Evolutionary conservation across 176 grass and related monocot species (phyloP), one percentile per base, ranked within the genome.

Genomic region (Secale cereale): DNA sequence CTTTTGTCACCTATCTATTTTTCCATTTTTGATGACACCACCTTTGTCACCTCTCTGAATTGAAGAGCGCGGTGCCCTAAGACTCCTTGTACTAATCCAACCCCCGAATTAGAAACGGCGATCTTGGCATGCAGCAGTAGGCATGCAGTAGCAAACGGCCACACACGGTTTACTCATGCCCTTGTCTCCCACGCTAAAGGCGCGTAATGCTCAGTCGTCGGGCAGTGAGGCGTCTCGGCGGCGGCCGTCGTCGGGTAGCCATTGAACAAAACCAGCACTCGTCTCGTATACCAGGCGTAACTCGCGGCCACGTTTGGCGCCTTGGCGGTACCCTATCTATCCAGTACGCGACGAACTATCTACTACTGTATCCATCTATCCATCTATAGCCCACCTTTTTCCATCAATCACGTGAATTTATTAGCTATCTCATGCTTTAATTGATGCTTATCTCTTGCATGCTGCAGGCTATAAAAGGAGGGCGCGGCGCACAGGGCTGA

Each of bases 401-500:
- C 65, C 65, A 57, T 80, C 45, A 84, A 43, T 25, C 67, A 57
- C 48, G 71, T 43, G 59, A 36, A 22, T 56, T 82, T 50, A 75
- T 22, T 75, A 27, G 28, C 73, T 50, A 50, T 50, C 46, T 50
- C 2, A 6, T 50, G 52, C 52, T 8, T 22, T 56, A 20, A 56
- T 74, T n/a, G 22, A 26, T 69, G 59, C 65, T 65, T 45, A 27
- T 26, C 28, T 90, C 19, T 73, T 68, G 65, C 84, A 59, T 33
- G 43, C 27, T 15, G 29, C 67, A 87, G 79, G 78, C 48, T 77
- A 89, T 81, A 89, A 61, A 48, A 31, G 6, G 56, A 10, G 77
- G 19, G 52, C 19, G 5, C 10, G 75, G 25, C 16, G 80, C n/a
- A 43, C 32, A 28, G 35, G 61, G 48, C 75, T 16, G 43, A 78